Base-by-base conservation (phyloP, 202 grass and related monocot species). In the Alloteropsis angusta region DNA sequence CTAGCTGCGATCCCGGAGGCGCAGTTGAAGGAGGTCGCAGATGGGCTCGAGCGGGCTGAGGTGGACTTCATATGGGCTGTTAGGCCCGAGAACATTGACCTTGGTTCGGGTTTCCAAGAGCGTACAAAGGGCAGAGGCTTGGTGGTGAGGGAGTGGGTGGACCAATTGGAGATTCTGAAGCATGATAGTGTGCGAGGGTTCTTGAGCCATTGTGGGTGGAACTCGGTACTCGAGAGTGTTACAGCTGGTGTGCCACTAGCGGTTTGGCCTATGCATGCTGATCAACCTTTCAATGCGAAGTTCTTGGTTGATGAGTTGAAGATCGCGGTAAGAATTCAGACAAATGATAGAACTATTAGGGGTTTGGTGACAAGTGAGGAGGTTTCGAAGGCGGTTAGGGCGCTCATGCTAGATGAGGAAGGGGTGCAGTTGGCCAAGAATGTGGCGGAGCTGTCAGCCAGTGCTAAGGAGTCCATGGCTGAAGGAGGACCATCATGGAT, bases 171-270 rank as follows among this genome's bases (percentile, higher is more conserved):
- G 7, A 86, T 86, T n/a, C 11, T 94, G 12, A 64, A 4, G 5
- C 91, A 94, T 10, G 0, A 43, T 0, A 71, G 55, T 0, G 71
- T 92, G 15, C 34, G 72, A 60, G 93, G 78, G 10, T 92, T 96
- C 55, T 43, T 92, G 61, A 92, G 61, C 0, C 93, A 92, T 18
- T 86, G 75, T 8, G 89, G 89, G 0, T 94, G 88, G 88, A 94
- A 95, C 74, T 92, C 87, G 0, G 65, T 88, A 19, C 60, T 89
- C 0, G 89, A 92, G 80, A 69, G 83, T 11, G 74, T 92, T 6
- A 2, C 47, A 0, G 63, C 65, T 8, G 71, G 76, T 6, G 86
- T 92, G 39, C 86, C 90, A 0, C 41, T 89, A 2, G 77, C 84
- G 0, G 54, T 77, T 0, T 86, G 83, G 86, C 90, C 90, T 0